Evolutionary conservation across 2,329 filamentous ascomycete species (phyloP).

Genomic region (Phymatotrichopsis omnivora): DNA sequence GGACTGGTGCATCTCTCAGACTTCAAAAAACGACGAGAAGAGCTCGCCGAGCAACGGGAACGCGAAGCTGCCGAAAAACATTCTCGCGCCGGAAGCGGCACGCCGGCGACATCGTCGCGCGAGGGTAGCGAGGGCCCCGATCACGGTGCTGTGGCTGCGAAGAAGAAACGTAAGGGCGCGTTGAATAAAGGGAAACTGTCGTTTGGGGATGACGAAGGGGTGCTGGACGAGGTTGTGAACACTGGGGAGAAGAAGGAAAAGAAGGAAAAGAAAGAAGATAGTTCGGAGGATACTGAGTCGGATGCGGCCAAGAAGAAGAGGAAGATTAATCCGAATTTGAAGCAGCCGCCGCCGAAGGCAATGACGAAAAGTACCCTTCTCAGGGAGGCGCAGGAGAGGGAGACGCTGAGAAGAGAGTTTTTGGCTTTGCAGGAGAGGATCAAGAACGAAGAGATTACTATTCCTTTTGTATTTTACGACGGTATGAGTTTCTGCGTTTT

Average conservation of each 20-base stretch:
- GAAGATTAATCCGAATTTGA: conserved; percentile 43
- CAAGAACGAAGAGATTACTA: conserved; percentile 76
- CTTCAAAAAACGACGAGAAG: conserved; percentile 89
- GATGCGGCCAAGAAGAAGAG: conserved; percentile 35
- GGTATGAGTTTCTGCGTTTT: conserved; percentile 40
- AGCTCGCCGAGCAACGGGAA: conserved; percentile 85
- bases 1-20: conserved; percentile 86
- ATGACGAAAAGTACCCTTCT: conserved; percentile 67
- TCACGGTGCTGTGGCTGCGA: conserved; percentile 21
- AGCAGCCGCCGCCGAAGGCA: conserved; percentile 58
- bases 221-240: not conserved
- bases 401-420: conserved; percentile 69
- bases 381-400: conserved; percentile 67
- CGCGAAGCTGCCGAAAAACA: conserved; percentile 58
- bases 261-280: conserved; percentile 19
- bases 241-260: not conserved
- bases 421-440: conserved; percentile 71
- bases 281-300: conserved; percentile 1
- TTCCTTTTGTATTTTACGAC: conserved; percentile 96
- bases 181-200: conserved; percentile 52
- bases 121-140: conserved; percentile 21
- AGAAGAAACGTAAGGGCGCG: conserved; percentile 50
- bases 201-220: conserved; percentile 36
- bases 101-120: conserved; percentile 38
- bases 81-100: conserved; percentile 39